Base-by-base conservation (phyloP, 495 filamentous ascomycete species). In the Penicillium herquei region DNA sequence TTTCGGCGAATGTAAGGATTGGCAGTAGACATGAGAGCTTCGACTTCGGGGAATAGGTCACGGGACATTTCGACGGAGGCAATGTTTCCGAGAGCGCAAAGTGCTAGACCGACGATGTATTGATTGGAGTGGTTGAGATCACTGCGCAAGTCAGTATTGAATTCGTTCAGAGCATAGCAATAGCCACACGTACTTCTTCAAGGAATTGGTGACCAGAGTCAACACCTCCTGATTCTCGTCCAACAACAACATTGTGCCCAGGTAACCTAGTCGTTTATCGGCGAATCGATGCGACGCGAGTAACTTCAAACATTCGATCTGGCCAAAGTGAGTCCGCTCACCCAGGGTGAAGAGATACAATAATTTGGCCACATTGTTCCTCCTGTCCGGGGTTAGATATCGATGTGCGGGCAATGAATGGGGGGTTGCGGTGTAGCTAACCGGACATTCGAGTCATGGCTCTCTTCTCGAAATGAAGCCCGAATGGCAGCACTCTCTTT, bases 181-280 rank as follows among this genome's bases (percentile, higher is more conserved):
- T 17, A 33, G 12, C 3, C 35, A 17, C 41, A 70, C 79, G 56
- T 76, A 96, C 92, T 97, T 98, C 72, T 97, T 91, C 46, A 98
- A 74, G 6, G 94, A 98, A 67, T 98, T 98, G 53, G 94, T 98
- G 35, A 98, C 95, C 48, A 98, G 74, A 11, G 94, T 98, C 69
- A 98, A 71, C 6, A 98, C 94, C 71, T 98, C 95, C 67, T 98
- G 94, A 63, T 98, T 98, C 79, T 98, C 94, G 70, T 98, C 94
- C 59, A 98, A 75, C 65, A 98, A 74, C 61, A 98, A 75, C 86
- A 97, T 98, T 0, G 94, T 97, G 18, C 95, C 94, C 55, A 98
- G 77, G 70, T 98, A 97, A 21, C 94, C 94, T 65, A 98, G 73
- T 40, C 94, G 86, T 77, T 98, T 98, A 80, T 98, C 94, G 60